Evolutionary conservation across 2,329 filamentous ascomycete species (phyloP).

Genomic region (Fusarium poae): DNA sequence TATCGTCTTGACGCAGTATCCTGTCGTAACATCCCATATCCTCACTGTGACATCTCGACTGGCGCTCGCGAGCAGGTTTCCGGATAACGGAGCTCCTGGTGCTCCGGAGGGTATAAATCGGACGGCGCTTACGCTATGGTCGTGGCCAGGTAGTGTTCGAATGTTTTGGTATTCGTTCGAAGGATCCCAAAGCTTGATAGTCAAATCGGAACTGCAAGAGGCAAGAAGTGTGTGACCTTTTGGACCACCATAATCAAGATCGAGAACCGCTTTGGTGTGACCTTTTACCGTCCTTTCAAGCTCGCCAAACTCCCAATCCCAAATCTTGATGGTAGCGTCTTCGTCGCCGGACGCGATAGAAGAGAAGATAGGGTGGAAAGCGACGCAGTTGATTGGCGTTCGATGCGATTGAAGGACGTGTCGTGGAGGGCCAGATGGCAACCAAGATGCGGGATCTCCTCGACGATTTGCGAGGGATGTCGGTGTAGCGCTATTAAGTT

Average conservation of each 20-base stretch:
- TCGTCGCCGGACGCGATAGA: conserved; percentile 91
- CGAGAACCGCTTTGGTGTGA: conserved; percentile 88
- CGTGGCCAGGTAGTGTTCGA: conserved; percentile 88
- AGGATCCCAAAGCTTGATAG: conserved; percentile 96
- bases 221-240: conserved; percentile 65
- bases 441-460: conserved; percentile 82
- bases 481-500: conserved; percentile 86
- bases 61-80: conserved; percentile 87
- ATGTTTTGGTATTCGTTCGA: conserved; percentile 96
- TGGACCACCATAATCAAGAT: conserved; percentile 91
- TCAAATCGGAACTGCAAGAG: conserved; percentile 88
- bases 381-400: conserved; percentile 84
- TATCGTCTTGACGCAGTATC: conserved; percentile 92
- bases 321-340: conserved; percentile 94
- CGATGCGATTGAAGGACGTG: conserved; percentile 81
- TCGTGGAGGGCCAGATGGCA: conserved; percentile 84
- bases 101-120: conserved; percentile 89
- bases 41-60: conserved; percentile 86
- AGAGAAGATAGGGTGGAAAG: conserved; percentile 93
- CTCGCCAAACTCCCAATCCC: conserved; percentile 96
- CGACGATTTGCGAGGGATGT: conserved; percentile 68
- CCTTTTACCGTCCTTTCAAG: conserved; percentile 91
- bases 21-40: conserved; percentile 94
- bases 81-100: conserved; percentile 80
- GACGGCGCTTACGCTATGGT: conserved; percentile 90